These are phyloP conservation scores for Lathyrus oleraceus DNA, from an alignment of 306 rosid species.

Conservation along the genomic window DNA sequence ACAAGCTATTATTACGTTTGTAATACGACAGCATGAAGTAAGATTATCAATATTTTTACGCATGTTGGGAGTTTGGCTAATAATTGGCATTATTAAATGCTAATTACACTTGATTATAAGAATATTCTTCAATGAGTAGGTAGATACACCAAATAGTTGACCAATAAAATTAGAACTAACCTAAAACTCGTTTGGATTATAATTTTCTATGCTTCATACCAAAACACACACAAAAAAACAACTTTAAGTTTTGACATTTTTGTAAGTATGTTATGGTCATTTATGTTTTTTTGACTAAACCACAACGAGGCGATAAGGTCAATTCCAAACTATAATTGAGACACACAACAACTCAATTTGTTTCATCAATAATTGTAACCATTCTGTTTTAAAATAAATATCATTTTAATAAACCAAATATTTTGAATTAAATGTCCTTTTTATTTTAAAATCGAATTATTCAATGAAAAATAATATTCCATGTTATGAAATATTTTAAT, in stretches of 20 bases:
- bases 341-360: conserved; percentile 1
- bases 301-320: not conserved
- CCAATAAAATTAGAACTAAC: not conserved
- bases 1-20: conserved; percentile 11
- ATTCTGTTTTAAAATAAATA: too few relatives aligned
- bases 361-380: too few relatives aligned
- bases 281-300: conserved; percentile 20
- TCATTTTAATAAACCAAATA: too few relatives aligned
- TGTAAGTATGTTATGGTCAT: not conserved
- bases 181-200: not conserved
- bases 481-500: too few relatives aligned
- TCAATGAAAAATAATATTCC: too few relatives aligned
- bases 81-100: conserved; percentile 28
- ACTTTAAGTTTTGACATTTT: not conserved
- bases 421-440: too few relatives aligned
- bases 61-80: conserved; percentile 29
- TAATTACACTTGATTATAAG: conserved; percentile 23
- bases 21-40: not conserved
- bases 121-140: conserved; percentile 29
- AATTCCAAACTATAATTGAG: not conserved
- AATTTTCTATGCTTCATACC: conserved; percentile 5
- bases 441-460: too few relatives aligned
- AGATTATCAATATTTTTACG: conserved; percentile 10
- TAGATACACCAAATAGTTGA: conserved; percentile 37
- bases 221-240: not conserved